phyloP scores from a whole-genome alignment of 1,284 basidiomycete species.

The Ceratobasidium sp. region DNA sequence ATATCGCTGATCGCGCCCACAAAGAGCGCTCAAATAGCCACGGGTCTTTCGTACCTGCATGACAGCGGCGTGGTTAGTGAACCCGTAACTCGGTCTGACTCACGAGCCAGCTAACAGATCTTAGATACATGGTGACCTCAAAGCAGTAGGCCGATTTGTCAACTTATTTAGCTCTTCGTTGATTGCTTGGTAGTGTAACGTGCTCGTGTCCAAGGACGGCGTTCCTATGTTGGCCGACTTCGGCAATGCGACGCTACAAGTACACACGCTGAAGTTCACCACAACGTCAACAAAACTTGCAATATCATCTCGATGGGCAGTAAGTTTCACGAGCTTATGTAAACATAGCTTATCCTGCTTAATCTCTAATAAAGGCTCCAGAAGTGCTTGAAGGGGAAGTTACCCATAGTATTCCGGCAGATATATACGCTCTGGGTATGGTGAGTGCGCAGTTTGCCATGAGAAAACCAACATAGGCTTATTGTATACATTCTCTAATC shows the following conservation, averaged over 20 bases:
- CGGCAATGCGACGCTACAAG: constrained; percentile 8
- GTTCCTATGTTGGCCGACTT: constrained; percentile 13
- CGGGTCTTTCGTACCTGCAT: not conserved
- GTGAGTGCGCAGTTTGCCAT: not conserved
- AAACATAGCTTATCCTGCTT: too few species aligned
- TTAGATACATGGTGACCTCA: constrained; percentile 18
- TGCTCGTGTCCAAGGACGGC: constrained; percentile 2
- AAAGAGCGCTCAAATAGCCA: not conserved
- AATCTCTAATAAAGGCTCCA: not conserved
- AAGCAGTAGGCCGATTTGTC: not conserved
- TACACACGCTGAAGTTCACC: constrained; percentile 1
- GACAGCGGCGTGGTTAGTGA: not conserved
- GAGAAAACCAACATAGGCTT: too few species aligned
- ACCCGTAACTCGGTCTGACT: not conserved
- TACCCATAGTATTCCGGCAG: not conserved
- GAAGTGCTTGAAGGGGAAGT: not conserved
- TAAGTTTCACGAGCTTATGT: not conserved
- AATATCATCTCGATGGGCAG: constrained; percentile 21
- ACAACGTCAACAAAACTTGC: not conserved
- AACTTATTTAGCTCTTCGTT: not conserved
- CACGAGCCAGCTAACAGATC: not conserved
- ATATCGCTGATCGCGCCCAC: too few species aligned
- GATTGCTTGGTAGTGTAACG: not conserved
- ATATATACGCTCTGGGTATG: constrained; percentile 12
- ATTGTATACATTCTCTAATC: too few species aligned